Evolutionary conservation across 768 basidiomycete species (phyloP), one percentile per base, ranked within the genome.

Genomic region (Agaricus sinodeliciosus): DNA sequence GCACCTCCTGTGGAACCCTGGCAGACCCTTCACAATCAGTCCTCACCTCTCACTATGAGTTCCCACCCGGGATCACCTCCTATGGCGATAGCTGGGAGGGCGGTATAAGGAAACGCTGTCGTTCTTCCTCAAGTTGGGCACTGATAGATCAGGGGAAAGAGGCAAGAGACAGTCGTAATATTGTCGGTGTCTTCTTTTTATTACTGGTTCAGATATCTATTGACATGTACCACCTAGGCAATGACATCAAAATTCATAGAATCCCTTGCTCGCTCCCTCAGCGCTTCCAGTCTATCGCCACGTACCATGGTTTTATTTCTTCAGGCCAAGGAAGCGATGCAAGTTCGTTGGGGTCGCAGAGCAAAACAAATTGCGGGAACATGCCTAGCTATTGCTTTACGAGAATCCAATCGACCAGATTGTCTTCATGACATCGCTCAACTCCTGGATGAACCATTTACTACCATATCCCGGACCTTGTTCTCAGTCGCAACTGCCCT

Each of bases 261-360:
- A 56, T 75, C 80, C 41, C 69, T 90, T 35, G 74, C 84, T 52
- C 67, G 72, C 45, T 80, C 79, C 59, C 70, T 90, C 26, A 76
- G 77, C 59, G 75, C 73, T 55, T 66, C 82, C 59, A 83, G 82
- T 63, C 69, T 82, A 60, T 73, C 82, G 56, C 73, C 79, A 58
- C 86, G 89, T 58, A 84, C 85, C 11, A 77, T 76, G 54, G 73
- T 73, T 51, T 67, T 92, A 25, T 91, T 91, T 67, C 77, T 78
- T 67, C 81, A 84, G 58, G 79, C 80, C 22, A 87, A 83, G 79
- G 55, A 67, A 19, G 72, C 71, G 28, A 79, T 77, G 12, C 65
- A 71, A 9, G 84, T 80, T 62, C 79, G 78, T 35, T 93, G 89
- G 89, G 90, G 90, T 35, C 75, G 80, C 48, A 82, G 76, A 57